These are phyloP conservation scores for Magnusiomyces suaveolens DNA, from an alignment of 1,139 yeast species.

Conservation along the genomic window DNA sequence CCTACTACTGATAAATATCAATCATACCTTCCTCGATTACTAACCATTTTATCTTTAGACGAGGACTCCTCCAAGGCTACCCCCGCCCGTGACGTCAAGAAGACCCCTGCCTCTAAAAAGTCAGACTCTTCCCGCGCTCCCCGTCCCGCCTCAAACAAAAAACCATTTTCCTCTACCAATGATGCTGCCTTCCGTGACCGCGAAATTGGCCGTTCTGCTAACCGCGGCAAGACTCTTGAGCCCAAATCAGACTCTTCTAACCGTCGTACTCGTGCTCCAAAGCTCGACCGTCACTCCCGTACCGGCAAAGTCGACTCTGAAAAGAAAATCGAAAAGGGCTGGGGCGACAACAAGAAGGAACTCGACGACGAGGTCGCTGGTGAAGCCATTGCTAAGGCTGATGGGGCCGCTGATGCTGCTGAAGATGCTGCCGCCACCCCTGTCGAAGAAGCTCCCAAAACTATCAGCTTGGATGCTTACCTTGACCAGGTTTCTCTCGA, in stretches of 20 bases:
- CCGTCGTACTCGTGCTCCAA: constrained; percentile 33
- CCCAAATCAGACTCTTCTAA: constrained; percentile 52
- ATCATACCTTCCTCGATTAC: no score
- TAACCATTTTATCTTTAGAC: no score
- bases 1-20: no score
- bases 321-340: constrained; percentile 78
- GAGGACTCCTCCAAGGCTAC: constrained; percentile 42
- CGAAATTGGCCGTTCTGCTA: constrained; percentile 52
- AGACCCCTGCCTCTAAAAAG: constrained; percentile 86
- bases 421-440: constrained; percentile 28
- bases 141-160: constrained; percentile 35
- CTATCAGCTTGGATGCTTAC: constrained; percentile 63
- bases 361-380: constrained; percentile 57
- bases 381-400: constrained; percentile 49
- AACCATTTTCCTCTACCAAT: constrained; percentile 64
- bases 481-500: constrained; percentile 50
- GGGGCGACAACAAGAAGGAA: constrained; percentile 59
- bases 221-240: constrained; percentile 50
- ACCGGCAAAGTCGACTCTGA: constrained; percentile 72
- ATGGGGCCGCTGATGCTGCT: constrained; percentile 36
- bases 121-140: constrained; percentile 49
- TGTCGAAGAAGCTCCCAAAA: constrained; percentile 28
- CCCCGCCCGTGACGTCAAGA: constrained; percentile 74
- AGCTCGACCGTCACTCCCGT: constrained; percentile 46
- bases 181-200: constrained; percentile 81